A percentile compares a stretch with the other conserved stretches of the same genome.
Conservation (phyloP, 1,284 basidiomycete species). For the Moesziomyces antarcticus region DNA sequence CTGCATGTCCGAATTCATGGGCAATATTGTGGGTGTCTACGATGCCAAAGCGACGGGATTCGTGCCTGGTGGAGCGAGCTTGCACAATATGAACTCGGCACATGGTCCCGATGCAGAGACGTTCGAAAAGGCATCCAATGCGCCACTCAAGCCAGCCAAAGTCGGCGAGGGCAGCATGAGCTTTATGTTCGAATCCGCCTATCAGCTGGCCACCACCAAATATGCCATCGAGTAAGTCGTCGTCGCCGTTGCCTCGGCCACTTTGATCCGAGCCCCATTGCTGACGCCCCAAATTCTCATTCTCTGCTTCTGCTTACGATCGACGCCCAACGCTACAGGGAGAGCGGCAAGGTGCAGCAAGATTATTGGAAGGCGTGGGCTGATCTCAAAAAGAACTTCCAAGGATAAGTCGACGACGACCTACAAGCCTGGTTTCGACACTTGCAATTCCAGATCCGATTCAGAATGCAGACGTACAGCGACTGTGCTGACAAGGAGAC, state of each 20-base stretch:
- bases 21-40: constrained; percentile 44
- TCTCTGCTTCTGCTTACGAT: background rate
- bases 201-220: constrained; percentile 56
- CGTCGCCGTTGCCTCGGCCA: too few species aligned
- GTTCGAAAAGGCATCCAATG: constrained; percentile 41
- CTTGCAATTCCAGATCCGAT: background rate
- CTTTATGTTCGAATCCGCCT: constrained; percentile 62
- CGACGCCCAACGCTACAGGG: constrained; percentile 4
- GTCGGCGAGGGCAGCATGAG: constrained; percentile 53
- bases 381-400: constrained; percentile 31
- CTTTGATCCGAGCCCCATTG: too few species aligned
- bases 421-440: background rate
- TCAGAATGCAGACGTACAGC: background rate
- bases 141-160: constrained; percentile 44
- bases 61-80: constrained; percentile 52
- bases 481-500: background rate
- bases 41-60: constrained; percentile 52
- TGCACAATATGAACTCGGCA: constrained; percentile 60
- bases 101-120: constrained; percentile 60
- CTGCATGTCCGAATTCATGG: constrained; percentile 53
- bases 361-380: constrained; percentile 53
- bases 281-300: too few species aligned
- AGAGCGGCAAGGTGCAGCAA: constrained; percentile 57
- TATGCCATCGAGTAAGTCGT: constrained; percentile 40
- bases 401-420: background rate